Conservation (phyloP, 2,329 filamentous ascomycete genomes). For the Drechslerella stenobrocha region DNA sequence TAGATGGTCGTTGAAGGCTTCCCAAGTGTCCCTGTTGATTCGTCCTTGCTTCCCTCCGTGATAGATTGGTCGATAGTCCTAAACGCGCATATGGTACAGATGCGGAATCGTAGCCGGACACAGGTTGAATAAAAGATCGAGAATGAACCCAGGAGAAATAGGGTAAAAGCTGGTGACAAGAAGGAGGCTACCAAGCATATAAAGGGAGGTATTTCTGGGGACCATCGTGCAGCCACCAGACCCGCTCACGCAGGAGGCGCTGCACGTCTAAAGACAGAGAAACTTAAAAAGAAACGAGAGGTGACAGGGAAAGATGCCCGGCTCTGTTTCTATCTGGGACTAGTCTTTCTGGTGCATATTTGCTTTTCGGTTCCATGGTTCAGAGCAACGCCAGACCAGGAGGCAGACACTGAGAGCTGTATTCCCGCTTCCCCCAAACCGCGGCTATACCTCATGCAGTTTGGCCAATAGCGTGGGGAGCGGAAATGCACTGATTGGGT, state of each 20-base stretch:
- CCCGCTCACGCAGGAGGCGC: conserved; percentile 28
- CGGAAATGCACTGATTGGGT: conserved; percentile 34
- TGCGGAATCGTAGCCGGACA: conserved; percentile 26
- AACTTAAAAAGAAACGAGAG: conserved; percentile 20
- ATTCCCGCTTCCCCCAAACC: conserved; percentile 46
- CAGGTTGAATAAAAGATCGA: conserved; percentile 25
- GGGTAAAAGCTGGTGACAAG: conserved; percentile 17
- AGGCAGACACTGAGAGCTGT: no score
- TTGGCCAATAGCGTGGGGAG: conserved; percentile 28
- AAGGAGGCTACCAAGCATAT: conserved; percentile 25
- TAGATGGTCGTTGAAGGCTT: conserved; percentile 36
- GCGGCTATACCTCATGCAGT: conserved; percentile 36
- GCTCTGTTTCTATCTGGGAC: conserved; percentile 35
- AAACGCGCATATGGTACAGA: conserved; percentile 16
- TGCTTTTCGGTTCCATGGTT: conserved; percentile 33
- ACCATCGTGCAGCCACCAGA: conserved; percentile 36
- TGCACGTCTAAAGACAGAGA: conserved; percentile 24
- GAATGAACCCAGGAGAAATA: conserved; percentile 12
- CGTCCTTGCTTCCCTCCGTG: conserved; percentile 11
- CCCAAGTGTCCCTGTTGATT: conserved; percentile 26
- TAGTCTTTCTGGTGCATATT: conserved; percentile 26
- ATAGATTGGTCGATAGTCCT: conserved; percentile 10
- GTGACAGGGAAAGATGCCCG: conserved; percentile 21
- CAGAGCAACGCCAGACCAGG: conserved; percentile 7
- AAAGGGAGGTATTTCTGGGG: conserved; percentile 29